These are phyloP conservation scores for Thinopyrum elongatum DNA, from an alignment of 176 grass and related monocot species.

Conservation along the genomic window DNA sequence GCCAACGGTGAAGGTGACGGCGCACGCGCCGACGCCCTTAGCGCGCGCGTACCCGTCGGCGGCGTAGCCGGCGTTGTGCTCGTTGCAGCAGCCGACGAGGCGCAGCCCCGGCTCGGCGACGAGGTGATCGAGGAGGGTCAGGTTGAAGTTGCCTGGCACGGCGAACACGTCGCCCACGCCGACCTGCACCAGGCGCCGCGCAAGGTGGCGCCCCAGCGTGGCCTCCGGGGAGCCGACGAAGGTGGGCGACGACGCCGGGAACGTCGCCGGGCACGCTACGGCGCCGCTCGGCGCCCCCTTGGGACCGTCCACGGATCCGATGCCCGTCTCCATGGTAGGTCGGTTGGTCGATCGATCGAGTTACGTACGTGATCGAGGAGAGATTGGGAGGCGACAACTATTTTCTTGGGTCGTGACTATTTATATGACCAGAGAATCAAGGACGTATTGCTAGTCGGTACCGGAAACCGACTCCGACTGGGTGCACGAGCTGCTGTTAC, in stretches of 20 bases:
- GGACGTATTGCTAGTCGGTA: too few relatives aligned
- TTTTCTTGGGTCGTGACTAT: too few relatives aligned
- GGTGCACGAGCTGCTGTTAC: too few relatives aligned
- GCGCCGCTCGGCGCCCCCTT: slow-evolving; percentile 2
- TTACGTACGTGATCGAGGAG: too few relatives aligned
- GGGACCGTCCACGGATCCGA: slow-evolving; percentile 7
- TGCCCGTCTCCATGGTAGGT: neutral
- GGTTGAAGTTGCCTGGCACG: slow-evolving; percentile 19
- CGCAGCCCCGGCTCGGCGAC: neutral
- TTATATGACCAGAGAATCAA: too few relatives aligned
- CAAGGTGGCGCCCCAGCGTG: slow-evolving; percentile 5
- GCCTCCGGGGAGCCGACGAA: neutral
- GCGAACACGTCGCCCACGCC: slow-evolving; percentile 19
- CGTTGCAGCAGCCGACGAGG: slow-evolving; percentile 64
- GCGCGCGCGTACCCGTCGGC: slow-evolving; percentile 56
- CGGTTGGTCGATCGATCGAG: neutral
- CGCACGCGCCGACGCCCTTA: slow-evolving; percentile 54
- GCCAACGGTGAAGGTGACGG: slow-evolving; percentile 62
- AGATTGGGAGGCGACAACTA: too few relatives aligned
- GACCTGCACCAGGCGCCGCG: slow-evolving; percentile 6
- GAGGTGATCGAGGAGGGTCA: slow-evolving; percentile 17
- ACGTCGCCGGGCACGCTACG: neutral
- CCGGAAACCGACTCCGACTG: too few relatives aligned
- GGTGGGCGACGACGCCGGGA: neutral
- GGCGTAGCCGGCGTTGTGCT: slow-evolving; percentile 63